phyloP scores from a whole-genome alignment of 192 early-diverging fungal species.

The Gonapodya prolifera region DNA sequence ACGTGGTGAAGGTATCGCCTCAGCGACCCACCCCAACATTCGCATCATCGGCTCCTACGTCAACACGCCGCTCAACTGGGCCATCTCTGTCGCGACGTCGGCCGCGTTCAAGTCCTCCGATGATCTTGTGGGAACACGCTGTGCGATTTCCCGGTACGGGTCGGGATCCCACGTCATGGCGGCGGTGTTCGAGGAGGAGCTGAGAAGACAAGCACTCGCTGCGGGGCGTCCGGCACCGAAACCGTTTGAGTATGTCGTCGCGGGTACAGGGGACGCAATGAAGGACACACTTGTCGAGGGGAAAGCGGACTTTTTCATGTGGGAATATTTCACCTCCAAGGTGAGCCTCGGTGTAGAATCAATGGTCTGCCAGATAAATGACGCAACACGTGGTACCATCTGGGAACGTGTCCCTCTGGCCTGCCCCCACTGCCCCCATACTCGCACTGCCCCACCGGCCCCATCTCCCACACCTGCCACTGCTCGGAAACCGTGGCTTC shows the following conservation, averaged over 20 bases:
- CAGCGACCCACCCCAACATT: neutral
- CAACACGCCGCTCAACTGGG: slow-evolving; percentile 4
- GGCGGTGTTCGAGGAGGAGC: slow-evolving; percentile 2
- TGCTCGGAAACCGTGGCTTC: neutral
- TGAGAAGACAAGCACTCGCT: neutral
- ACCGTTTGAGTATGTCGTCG: neutral
- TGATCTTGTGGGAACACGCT: neutral
- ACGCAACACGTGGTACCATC: neutral
- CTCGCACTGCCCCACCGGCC: neutral
- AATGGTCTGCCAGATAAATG: neutral
- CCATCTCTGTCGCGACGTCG: neutral
- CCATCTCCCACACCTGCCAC: neutral
- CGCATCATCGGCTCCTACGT: slow-evolving; percentile 6
- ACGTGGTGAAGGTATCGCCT: neutral
- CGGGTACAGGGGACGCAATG: neutral
- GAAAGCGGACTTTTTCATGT: neutral
- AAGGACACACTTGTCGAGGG: neutral
- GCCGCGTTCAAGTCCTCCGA: neutral
- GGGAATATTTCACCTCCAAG: slow-evolving; percentile 6
- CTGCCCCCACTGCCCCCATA: too few species aligned
- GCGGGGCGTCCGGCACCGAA: neutral
- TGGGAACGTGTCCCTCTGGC: neutral
- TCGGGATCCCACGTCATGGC: slow-evolving; percentile 7
- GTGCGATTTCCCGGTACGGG: neutral
- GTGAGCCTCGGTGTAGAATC: neutral